Evolutionary conservation across 805 yeast species (phyloP).

Genomic region (Saccharomycopsis vini): DNA sequence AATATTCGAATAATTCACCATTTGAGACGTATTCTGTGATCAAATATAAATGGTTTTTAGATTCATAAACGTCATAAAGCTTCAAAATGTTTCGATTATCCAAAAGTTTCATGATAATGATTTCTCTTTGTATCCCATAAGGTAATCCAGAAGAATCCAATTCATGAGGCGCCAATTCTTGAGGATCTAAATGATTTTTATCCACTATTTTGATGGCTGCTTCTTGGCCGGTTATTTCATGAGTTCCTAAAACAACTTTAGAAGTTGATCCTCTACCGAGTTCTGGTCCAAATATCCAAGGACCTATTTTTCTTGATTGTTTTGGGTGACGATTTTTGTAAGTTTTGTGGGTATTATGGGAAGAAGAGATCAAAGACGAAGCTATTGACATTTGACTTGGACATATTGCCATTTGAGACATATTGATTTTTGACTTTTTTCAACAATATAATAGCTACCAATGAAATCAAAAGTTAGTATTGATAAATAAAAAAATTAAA

Average conservation of each 20-base stretch:
- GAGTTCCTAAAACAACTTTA: slow-evolving; percentile 66
- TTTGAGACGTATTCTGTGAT: slow-evolving; percentile 81
- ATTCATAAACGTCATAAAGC: slow-evolving; percentile 96
- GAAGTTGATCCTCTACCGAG: slow-evolving; percentile 81
- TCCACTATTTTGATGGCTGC: slow-evolving; percentile 83
- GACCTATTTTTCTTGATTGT: slow-evolving; percentile 47
- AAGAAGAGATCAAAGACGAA: slow-evolving; percentile 40
- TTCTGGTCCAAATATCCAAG: slow-evolving; percentile 75
- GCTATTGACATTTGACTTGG: slow-evolving; percentile 54
- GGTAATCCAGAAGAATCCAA: slow-evolving; percentile 60
- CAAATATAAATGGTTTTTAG: slow-evolving; percentile 75
- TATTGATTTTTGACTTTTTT: no score
- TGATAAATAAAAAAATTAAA: no score
- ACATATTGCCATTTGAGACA: slow-evolving; percentile 13
- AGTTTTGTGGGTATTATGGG: slow-evolving; percentile 27
- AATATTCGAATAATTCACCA: slow-evolving; percentile 73
- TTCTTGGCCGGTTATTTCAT: slow-evolving; percentile 57
- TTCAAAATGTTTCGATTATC: slow-evolving; percentile 92
- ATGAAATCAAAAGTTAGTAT: no score
- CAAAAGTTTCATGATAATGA: slow-evolving; percentile 90
- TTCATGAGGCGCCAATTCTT: slow-evolving; percentile 26
- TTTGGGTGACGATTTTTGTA: slow-evolving; percentile 34
- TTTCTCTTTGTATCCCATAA: slow-evolving; percentile 94
- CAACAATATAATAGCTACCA: no score
- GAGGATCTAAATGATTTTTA: slow-evolving; percentile 41